Evolutionary conservation across 2,329 filamentous ascomycete genomes (phyloP), one percentile per base, ranked within the genome.

Genomic region (Cryphonectria parasitica): DNA sequence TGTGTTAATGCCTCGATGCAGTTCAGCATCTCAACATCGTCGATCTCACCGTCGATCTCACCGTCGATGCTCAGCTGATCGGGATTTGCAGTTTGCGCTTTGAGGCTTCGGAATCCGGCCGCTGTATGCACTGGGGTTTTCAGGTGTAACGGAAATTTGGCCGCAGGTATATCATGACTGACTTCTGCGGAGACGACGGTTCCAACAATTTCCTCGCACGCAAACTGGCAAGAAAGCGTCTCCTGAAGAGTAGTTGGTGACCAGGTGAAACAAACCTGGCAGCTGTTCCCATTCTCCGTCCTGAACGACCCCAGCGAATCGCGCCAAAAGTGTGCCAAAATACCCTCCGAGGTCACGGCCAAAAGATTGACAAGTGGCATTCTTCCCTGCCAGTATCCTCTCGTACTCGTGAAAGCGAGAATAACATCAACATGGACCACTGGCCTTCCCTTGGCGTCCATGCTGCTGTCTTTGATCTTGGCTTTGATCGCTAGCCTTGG

Each of bases 171-270:
- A 10, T 66, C 72, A 54, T 76, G 75, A 8, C 75, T 34, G 5
- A 80, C 15, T 2, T 71, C 72, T 36, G 69, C 74, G 0, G 77
- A 75, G 19, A 86, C 77, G 43, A 82, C 78, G 0, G 89, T 90
- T 1, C 89, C 89, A 3, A 90, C 93, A 75, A 98, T 91, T 60
- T 94, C 91, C 80, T 98, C 95, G 74, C 95, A 98, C 79, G 93
- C 92, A 64, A 95, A 84, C 77, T 90, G 89, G 72, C 90, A 93
- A 34, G 85, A 85, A 45, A 96, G 87, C 3, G 85, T 81, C 69
- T 91, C 87, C 25, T 87, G 85, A 0, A 83, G 78, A 5, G 82
- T 82, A 1, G 79, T 85, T 28, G 94, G 77, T 0, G 87, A 81
- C 0, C 90, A 87, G 28, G 81, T 87, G 73, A 91, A 91, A 0